phyloP scores from a whole-genome alignment of 2,329 filamentous ascomycete genomes.

The Phaeophleospora eucalypticola region DNA sequence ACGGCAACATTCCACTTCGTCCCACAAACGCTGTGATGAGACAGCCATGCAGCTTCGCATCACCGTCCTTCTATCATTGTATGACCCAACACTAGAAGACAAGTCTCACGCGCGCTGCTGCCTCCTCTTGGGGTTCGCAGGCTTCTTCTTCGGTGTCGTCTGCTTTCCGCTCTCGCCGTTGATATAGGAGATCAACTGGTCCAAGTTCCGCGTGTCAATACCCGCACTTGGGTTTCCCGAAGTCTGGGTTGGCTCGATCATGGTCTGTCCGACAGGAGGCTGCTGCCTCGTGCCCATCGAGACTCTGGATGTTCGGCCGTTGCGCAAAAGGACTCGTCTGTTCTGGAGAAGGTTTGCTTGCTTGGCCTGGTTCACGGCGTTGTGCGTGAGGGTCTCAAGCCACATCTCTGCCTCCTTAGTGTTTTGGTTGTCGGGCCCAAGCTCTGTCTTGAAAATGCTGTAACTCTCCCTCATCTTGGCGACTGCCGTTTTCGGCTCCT shows the following conservation, averaged over 20 bases:
- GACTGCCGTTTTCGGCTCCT: conserved; percentile 87
- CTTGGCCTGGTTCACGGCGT: conserved; percentile 90
- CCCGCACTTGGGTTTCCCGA: conserved; percentile 31
- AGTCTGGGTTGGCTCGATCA: conserved; percentile 58
- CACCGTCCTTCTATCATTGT: no score
- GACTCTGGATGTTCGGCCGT: conserved; percentile 49
- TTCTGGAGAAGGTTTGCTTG: conserved; percentile 55
- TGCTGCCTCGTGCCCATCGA: conserved; percentile 58
- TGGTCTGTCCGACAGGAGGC: conserved; percentile 50
- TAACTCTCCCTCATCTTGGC: conserved; percentile 93
- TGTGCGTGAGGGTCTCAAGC: conserved; percentile 93
- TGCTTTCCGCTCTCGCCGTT: conserved; percentile 59
- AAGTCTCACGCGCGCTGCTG: conserved; percentile 18
- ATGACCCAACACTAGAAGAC: background rate
- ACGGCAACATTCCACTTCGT: no score
- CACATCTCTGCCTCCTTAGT: conserved; percentile 97
- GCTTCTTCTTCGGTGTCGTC: conserved; percentile 44
- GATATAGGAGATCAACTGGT: conserved; percentile 91
- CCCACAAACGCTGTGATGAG: background rate
- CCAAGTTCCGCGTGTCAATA: conserved; percentile 67
- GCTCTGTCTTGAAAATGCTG: conserved; percentile 84
- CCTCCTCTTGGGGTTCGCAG: conserved; percentile 42
- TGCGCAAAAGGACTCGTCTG: conserved; percentile 24
- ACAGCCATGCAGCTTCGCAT: background rate
- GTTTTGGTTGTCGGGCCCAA: conserved; percentile 89